Base-by-base conservation (phyloP, 1,284 basidiomycete genomes). In the Trichosporon ovoides region DNA sequence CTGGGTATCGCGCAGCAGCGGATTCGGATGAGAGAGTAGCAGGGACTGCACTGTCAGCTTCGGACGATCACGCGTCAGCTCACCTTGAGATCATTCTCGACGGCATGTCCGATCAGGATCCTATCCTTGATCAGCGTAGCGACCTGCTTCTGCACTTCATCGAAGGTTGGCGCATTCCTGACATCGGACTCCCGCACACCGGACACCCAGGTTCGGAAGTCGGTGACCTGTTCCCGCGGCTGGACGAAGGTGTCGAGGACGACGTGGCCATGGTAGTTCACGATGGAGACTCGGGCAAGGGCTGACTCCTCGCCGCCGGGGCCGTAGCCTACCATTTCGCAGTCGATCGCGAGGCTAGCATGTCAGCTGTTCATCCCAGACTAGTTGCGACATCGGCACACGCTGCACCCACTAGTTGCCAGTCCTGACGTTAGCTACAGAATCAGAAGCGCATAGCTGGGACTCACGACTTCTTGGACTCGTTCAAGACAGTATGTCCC, bases 241-340 rank as follows among this genome's bases (percentile, higher is more conserved):
- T 83, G 80, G 19, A 98, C 95, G 65, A 93, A 95, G 34, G 83
- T 87, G 70, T 98, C 95, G 61, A 95, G 75, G 38, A 89, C 78
- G 24, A 90, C 80, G 7, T 82, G 84, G 0, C 95, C 95, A 67
- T 92, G 81, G 72, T 86, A 96, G 75, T 98, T 96, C 59, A 98
- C 92, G 43, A 98, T 77, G 48, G 88, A 91, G 56, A 97, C 91
- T 40, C 94, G 86, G 1, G 95, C 95, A 2, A 98, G 81, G 0
- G 87, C 87, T 0, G 88, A 92, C 71, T 96, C 84, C 2, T 83
- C 64, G 12, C 91, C 93, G 33, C 87, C 82, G 10, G 85, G 82
- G 0, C 94, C 93, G 7, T 98, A 85, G 1, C 94, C 94, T 3
- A 98, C 95, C 94, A 98, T 98, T 78, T 98, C 94, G 68, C 94